A percentile compares a stretch with the other conserved stretches of the same genome.
Evolutionary conservation across 2,329 filamentous ascomycete genomes (phyloP).

Genomic region (Beauveria sp.): DNA sequence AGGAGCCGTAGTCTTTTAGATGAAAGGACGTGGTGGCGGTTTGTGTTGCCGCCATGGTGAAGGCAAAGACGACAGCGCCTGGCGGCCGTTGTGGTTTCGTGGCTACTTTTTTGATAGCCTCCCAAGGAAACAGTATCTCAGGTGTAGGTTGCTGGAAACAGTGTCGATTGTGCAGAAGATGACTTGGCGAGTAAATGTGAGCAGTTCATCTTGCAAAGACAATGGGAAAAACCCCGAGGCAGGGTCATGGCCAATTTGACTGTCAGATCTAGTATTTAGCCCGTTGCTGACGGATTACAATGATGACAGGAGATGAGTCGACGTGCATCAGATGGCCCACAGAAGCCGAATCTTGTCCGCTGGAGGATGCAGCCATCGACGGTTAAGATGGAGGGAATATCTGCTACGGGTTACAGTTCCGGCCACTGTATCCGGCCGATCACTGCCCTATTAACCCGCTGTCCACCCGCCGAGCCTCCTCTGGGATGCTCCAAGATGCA

Average conservation of each 20-base stretch:
- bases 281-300: not conserved
- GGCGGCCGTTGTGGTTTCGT: not conserved
- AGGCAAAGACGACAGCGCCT: not conserved
- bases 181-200: no score
- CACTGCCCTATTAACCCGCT: not conserved
- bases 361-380: not conserved
- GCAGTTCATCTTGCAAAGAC: no score
- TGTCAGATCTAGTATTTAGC: not conserved
- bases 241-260: not conserved
- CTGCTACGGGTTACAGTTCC: not conserved
- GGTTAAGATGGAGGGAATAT: not conserved
- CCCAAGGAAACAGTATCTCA: no score
- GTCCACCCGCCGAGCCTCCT: no score
- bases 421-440: not conserved
- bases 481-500: no score
- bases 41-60: not conserved
- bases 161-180: no score
- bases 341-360: not conserved
- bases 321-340: not conserved
- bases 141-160: no score
- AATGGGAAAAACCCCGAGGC: not conserved
- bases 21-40: not conserved
- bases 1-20: not conserved
- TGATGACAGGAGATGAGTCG: slow-evolving; percentile 2
- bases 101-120: no score